These are phyloP conservation scores for Trichoderma sp. DNA, from an alignment of 2,329 filamentous ascomycete species.

Conservation along the genomic window DNA sequence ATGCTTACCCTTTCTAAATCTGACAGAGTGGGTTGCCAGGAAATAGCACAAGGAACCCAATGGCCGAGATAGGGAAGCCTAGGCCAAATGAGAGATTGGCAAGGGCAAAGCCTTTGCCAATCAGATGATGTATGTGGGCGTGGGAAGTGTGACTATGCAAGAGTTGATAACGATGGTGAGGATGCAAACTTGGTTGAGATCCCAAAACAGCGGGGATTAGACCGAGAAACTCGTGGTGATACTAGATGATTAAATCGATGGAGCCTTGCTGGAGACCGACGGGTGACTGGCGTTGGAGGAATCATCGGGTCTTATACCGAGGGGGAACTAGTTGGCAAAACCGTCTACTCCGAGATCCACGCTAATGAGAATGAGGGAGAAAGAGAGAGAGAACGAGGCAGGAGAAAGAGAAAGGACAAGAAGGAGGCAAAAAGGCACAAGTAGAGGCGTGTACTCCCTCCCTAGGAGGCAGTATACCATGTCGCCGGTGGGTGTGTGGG, in stretches of 20 bases:
- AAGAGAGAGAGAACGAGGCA: not conserved
- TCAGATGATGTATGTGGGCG: not conserved
- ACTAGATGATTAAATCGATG: constrained; percentile 14
- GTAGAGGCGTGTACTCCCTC: not conserved
- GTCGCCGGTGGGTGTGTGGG: constrained; percentile 6
- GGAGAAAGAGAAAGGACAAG: not conserved
- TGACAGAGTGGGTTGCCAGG: constrained; percentile 7
- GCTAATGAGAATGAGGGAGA: constrained; percentile 9
- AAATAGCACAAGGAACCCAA: not conserved
- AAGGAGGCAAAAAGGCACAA: not conserved
- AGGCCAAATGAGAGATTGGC: not conserved
- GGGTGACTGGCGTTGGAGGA: constrained; percentile 20
- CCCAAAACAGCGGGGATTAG: constrained; percentile 2
- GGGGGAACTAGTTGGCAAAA: constrained; percentile 14
- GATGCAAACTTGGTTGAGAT: constrained; percentile 11
- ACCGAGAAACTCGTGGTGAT: not conserved
- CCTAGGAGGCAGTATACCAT: not conserved
- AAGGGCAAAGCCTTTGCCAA: constrained; percentile 1
- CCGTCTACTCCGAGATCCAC: constrained; percentile 5
- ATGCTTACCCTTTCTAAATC: constrained; percentile 15
- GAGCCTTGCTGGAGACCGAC: constrained; percentile 17
- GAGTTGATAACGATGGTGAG: not conserved
- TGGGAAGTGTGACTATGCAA: not conserved
- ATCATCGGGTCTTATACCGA: constrained; percentile 23
- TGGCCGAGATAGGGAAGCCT: not conserved